Percentiles rank a stretch among this genome's conserved stretches.
Conservation (phyloP, 2,329 filamentous ascomycete genomes). For the Pseudogymnoascus sp. region DNA sequence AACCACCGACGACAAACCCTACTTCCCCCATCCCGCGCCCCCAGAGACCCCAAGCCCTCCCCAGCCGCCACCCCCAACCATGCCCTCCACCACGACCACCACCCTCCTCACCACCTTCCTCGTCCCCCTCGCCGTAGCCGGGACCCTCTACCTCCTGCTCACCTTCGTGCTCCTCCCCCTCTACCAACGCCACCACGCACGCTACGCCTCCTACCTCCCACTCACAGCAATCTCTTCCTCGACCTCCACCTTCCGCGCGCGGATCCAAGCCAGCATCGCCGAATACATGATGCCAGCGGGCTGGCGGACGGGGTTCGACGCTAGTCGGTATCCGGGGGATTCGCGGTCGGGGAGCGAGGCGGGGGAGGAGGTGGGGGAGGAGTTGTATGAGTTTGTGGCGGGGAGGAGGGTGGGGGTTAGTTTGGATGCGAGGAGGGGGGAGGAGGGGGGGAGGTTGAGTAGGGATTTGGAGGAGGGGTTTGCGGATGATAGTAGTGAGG, state of each 20-base stretch:
- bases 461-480: slow-evolving; percentile 72
- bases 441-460: slow-evolving; percentile 56
- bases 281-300: slow-evolving; percentile 37
- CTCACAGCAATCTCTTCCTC: slow-evolving; percentile 43
- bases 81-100: slow-evolving; percentile 17
- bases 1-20: not conserved
- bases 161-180: slow-evolving; percentile 58
- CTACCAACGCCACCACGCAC: slow-evolving; percentile 59
- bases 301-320: slow-evolving; percentile 37
- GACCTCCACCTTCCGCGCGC: slow-evolving; percentile 47
- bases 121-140: slow-evolving; percentile 61
- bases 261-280: slow-evolving; percentile 36
- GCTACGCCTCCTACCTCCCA: slow-evolving; percentile 67
- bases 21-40: not conserved
- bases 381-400: slow-evolving; percentile 51
- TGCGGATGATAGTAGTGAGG: slow-evolving; percentile 62
- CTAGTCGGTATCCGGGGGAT: slow-evolving; percentile 21
- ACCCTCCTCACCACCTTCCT: slow-evolving; percentile 41
- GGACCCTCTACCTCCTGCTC: slow-evolving; percentile 57
- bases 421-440: slow-evolving; percentile 28
- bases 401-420: slow-evolving; percentile 34
- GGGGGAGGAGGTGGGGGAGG: slow-evolving; percentile 60
- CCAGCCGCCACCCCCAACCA: slow-evolving; percentile 24
- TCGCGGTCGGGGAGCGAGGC: slow-evolving; percentile 43
- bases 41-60: slow-evolving; percentile 25